phyloP scores from a whole-genome alignment of 306 rosid species.

The Heteromeles arbutifolia region DNA sequence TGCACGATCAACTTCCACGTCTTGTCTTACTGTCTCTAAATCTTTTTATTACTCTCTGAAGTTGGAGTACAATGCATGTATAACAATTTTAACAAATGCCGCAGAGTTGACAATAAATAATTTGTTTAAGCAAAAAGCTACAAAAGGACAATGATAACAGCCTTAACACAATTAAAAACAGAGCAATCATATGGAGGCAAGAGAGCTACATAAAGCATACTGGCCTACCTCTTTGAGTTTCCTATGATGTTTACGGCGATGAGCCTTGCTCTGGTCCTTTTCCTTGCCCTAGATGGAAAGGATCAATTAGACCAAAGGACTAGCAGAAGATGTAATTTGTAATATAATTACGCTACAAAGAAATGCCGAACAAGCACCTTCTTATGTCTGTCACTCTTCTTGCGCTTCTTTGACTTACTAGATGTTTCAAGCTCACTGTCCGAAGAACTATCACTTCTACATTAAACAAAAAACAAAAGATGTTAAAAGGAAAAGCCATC shows the following conservation, averaged over 20 bases:
- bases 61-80: background rate
- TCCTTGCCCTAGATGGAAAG: slow-evolving; percentile 46
- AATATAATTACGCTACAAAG: background rate
- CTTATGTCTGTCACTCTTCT: slow-evolving; percentile 61
- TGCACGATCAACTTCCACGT: background rate
- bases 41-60: background rate
- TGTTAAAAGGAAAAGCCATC: slow-evolving; percentile 2
- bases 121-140: background rate
- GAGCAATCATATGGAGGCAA: slow-evolving; percentile 1
- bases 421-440: slow-evolving; percentile 68
- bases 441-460: slow-evolving; percentile 60
- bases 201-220: slow-evolving; percentile 3
- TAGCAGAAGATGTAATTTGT: background rate
- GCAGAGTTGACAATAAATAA: background rate
- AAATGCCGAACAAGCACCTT: slow-evolving; percentile 41
- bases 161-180: background rate
- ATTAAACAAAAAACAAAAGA: slow-evolving; percentile 7
- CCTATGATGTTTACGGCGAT: slow-evolving; percentile 52
- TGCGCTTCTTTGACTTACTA: slow-evolving; percentile 65
- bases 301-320: background rate
- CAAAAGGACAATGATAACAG: background rate
- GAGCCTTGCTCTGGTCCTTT: slow-evolving; percentile 65
- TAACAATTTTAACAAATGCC: background rate
- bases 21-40: background rate
- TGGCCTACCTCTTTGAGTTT: slow-evolving; percentile 76